Evolutionary conservation across 345 rosid genomes (phyloP).

Genomic region (Balakata baccata): DNA sequence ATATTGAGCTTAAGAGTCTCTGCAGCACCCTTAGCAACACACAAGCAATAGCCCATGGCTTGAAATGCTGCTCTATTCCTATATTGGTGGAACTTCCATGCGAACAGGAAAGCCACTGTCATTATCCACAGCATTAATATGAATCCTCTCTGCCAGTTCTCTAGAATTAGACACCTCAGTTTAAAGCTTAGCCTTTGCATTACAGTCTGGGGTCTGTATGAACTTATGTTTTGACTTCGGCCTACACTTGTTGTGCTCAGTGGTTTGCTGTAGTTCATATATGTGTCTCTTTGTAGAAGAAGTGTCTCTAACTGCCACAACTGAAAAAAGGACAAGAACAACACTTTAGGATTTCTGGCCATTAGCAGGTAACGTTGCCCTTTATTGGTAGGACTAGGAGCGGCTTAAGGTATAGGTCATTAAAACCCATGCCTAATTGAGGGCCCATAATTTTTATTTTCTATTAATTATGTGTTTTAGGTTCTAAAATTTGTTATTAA

Average conservation of each 20-base stretch:
- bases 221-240: constrained; percentile 57
- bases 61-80: constrained; percentile 65
- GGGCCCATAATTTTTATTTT: too few species aligned
- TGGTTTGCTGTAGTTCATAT: constrained; percentile 89
- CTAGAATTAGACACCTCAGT: constrained; percentile 52
- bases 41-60: constrained; percentile 81
- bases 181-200: constrained; percentile 33
- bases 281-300: constrained; percentile 75
- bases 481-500: too few species aligned
- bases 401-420: too few species aligned
- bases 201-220: constrained; percentile 40
- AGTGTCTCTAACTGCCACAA: constrained; percentile 95
- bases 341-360: neutral
- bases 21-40: constrained; percentile 90
- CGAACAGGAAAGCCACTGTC: constrained; percentile 62
- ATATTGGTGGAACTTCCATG: constrained; percentile 85
- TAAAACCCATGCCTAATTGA: too few species aligned
- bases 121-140: constrained; percentile 61
- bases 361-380: too few species aligned
- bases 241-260: constrained; percentile 71
- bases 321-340: constrained; percentile 35
- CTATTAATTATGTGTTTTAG: too few species aligned
- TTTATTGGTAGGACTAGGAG: too few species aligned
- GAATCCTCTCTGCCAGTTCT: constrained; percentile 88
- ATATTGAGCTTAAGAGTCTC: constrained; percentile 96